Base-by-base conservation (phyloP, 179 eudicot species). In the Drosera spatulata region DNA sequence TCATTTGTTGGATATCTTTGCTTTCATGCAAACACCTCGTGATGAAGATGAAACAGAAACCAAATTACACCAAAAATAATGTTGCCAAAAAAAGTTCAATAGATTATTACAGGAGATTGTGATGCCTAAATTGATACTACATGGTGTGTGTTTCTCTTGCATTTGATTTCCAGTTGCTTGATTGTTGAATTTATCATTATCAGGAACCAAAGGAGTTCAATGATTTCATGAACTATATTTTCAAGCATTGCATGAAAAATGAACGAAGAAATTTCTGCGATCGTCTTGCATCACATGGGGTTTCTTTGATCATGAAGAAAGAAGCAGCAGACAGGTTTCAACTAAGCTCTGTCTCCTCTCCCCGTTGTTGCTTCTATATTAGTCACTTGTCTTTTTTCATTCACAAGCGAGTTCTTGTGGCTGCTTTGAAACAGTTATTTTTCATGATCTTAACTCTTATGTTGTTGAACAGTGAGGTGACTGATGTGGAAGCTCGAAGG, bases 141-240 rank as follows among this genome's bases (percentile, higher is more conserved):
- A 22, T 22, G 33, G 33, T 22, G 1, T 22, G 33, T 22, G 53
- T 7, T 14, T 50, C 13, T 12, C 53, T 14, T 50, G 10, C 13
- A 4, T 4, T 7, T 50, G 53, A 50, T 39, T 38, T 38, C 39
- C 37, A 1, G 52, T 51, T 44, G 62, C 43, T 52, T 15, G 50
- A 15, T 4, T 39, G 49, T 56, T 10, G 53, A 10, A 55, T 58
- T 10, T 41, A 48, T 40, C 45, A 56, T 77, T 60, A 78, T 63
- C 66, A 91, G 97, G 97, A 91, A 75, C 94, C 91, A 5, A 76
- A 75, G 66, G 84, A 73, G 66, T 88, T 81, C 79, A 91, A 91
- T 64, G 82, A 88, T 46, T 85, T 80, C 65, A 64, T 88, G 58
- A 73, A 53, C 66, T 73, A 76, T 60, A 72, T 91, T 41, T 66